A percentile compares a stretch with the other conserved stretches of the same genome.
phyloP scores from a whole-genome alignment of 1,139 yeast genomes.

The Scheffersomyces stambukii region DNA sequence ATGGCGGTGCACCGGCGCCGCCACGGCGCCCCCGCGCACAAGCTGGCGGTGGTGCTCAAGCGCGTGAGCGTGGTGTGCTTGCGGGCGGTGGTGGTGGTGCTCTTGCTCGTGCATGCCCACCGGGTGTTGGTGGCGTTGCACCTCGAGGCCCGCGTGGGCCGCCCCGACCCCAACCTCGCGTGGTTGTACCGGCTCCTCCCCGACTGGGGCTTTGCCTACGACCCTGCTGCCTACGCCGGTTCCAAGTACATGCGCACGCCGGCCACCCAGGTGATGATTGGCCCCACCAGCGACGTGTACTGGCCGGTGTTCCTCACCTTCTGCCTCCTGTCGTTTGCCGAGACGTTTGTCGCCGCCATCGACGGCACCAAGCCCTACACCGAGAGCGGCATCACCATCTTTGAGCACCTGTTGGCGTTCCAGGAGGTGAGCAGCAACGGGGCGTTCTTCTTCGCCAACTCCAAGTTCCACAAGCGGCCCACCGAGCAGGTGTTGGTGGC shows the following conservation, averaged over 20 bases:
- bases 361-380: conserved; percentile 56
- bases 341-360: conserved; percentile 61
- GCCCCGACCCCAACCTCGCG: conserved; percentile 15
- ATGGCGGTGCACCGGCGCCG: conserved; percentile 15
- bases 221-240: conserved; percentile 20
- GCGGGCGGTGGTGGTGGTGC: conserved; percentile 32
- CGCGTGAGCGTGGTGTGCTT: conserved; percentile 22
- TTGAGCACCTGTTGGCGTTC: conserved; percentile 71
- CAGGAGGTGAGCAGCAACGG: conserved; percentile 59
- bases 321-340: conserved; percentile 65
- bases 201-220: conserved; percentile 27
- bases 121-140: conserved; percentile 38
- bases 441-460: conserved; percentile 23
- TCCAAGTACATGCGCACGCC: conserved; percentile 34
- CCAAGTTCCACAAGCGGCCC: conserved; percentile 31
- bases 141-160: conserved; percentile 18
- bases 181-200: conserved; percentile 16
- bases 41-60: conserved; percentile 18
- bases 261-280: conserved; percentile 29
- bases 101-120: conserved; percentile 28
- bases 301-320: conserved; percentile 63
- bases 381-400: conserved; percentile 67
- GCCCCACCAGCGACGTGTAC: conserved; percentile 53
- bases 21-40: conserved; percentile 7
- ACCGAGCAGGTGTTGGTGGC: conserved; percentile 51